phyloP scores from a whole-genome alignment of 352 stramenopile species.

The Globisporangium ultimum region DNA sequence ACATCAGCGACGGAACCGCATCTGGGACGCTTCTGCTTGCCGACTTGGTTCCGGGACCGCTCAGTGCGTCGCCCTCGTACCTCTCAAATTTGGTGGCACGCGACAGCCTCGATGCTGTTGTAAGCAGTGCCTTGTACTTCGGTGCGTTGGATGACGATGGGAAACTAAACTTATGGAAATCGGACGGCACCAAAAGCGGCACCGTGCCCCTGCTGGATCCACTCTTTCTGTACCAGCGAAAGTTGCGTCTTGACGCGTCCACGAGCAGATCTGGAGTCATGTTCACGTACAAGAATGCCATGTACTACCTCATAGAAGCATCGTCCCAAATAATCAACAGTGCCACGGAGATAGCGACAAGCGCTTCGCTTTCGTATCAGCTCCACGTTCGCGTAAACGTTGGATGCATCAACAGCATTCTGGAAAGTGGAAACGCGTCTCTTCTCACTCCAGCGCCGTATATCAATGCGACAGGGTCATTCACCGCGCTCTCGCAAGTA shows the following conservation, averaged over 20 bases:
- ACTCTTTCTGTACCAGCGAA: conserved; percentile 16
- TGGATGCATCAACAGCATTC: conserved; percentile 14
- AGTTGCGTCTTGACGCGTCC: conserved; percentile 4
- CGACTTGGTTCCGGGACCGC: conserved; percentile 25
- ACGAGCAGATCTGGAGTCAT: conserved; percentile 1
- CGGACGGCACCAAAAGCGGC: conserved; percentile 22
- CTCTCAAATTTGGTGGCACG: conserved; percentile 11
- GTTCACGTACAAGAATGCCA: conserved; percentile 18
- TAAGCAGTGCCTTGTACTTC: conserved; percentile 27
- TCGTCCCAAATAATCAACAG: neutral
- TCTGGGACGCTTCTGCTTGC: conserved; percentile 34
- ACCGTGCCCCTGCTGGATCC: conserved; percentile 24
- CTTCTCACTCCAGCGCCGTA: neutral
- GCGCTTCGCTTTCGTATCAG: conserved; percentile 9
- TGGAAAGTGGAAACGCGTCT: neutral
- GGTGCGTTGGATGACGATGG: conserved; percentile 14
- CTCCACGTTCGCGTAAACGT: conserved; percentile 20
- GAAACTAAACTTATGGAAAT: conserved; percentile 24
- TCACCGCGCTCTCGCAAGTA: conserved; percentile 13
- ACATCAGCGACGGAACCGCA: conserved; percentile 46
- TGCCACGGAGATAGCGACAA: neutral
- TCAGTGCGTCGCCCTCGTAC: conserved; percentile 22
- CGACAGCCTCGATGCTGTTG: conserved; percentile 2
- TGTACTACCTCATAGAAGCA: conserved; percentile 21
- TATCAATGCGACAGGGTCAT: conserved; percentile 13